A percentile compares a stretch with the other conserved stretches of the same genome.
phyloP scores from a whole-genome alignment of 345 rosid genomes.

The Pistacia atlantica region DNA sequence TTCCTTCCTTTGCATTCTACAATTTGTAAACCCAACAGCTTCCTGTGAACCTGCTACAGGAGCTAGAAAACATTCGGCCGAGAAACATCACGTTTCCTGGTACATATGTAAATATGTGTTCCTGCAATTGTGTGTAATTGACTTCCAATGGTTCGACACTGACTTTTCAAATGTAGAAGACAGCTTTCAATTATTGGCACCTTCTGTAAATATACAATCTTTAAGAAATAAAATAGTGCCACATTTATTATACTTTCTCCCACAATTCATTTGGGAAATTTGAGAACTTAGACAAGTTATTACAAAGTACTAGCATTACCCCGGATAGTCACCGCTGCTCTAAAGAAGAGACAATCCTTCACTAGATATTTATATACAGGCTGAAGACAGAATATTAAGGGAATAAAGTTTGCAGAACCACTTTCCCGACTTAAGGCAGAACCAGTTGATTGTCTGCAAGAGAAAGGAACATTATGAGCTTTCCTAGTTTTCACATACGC shows the following conservation, averaged over 20 bases:
- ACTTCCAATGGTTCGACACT: constrained; percentile 12
- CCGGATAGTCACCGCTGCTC: constrained; percentile 38
- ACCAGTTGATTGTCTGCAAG: constrained; percentile 38
- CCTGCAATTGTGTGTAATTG: constrained; percentile 2
- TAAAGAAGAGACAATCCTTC: constrained; percentile 34
- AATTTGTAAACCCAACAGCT: constrained; percentile 2
- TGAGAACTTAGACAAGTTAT: neutral
- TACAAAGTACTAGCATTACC: constrained; percentile 29
- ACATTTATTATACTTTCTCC: neutral
- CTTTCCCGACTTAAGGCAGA: constrained; percentile 23
- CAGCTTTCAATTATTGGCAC: no score
- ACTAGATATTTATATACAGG: constrained; percentile 21
- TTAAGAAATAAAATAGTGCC: constrained; percentile 6
- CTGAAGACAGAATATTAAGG: constrained; percentile 7
- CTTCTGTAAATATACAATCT: neutral
- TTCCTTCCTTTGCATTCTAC: no score
- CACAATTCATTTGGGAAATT: no score
- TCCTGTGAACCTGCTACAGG: constrained; percentile 86
- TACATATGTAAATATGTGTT: neutral
- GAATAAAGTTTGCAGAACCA: constrained; percentile 25
- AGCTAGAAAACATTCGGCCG: constrained; percentile 77
- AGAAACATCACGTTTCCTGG: constrained; percentile 4
- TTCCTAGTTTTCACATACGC: no score
- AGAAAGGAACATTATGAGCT: no score
- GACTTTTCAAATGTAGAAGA: constrained; percentile 12